Conservation (phyloP, 2,329 filamentous ascomycete species). For the Beauveria asiatica region DNA sequence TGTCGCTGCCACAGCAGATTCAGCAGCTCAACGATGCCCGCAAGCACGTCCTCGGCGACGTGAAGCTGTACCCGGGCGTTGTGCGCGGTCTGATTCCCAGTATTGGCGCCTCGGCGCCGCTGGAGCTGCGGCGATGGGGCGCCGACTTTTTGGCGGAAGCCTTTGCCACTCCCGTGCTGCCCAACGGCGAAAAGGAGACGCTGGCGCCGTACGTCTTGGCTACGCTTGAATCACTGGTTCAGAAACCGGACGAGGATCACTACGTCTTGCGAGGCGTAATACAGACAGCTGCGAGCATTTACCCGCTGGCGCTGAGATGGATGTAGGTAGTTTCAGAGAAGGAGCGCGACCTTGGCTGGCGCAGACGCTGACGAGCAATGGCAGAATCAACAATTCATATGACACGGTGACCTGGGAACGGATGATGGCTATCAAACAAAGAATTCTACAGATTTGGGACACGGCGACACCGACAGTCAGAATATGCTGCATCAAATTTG, state of each 20-base stretch:
- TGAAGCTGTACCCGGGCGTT: constrained; percentile 83
- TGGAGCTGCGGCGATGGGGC: constrained; percentile 90
- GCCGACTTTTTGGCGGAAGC: constrained; percentile 93
- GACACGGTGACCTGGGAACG: constrained; percentile 78
- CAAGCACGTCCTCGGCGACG: constrained; percentile 78
- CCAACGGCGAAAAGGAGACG: constrained; percentile 69
- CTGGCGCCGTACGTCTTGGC: constrained; percentile 70
- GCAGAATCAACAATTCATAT: constrained; percentile 77
- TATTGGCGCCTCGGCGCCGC: constrained; percentile 61
- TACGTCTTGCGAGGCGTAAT: constrained; percentile 79
- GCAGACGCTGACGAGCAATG: constrained; percentile 14
- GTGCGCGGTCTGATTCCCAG: constrained; percentile 90
- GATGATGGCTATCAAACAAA: constrained; percentile 81
- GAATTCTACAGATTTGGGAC: constrained; percentile 85
- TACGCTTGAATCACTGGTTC: constrained; percentile 61
- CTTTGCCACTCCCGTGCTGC: constrained; percentile 83
- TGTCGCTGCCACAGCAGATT: constrained; percentile 66
- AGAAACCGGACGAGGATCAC: constrained; percentile 65
- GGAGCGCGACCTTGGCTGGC: constrained; percentile 1
- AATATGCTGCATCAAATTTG: constrained; percentile 96
- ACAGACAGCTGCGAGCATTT: constrained; percentile 84
- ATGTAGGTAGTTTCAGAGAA: constrained; percentile 58
- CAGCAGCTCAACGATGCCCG: constrained; percentile 84
- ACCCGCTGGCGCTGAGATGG: constrained; percentile 84
- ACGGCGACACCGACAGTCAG: constrained; percentile 64